These are phyloP conservation scores for Cydonia oblonga DNA, from an alignment of 331 rosid species.

Conservation along the genomic window DNA sequence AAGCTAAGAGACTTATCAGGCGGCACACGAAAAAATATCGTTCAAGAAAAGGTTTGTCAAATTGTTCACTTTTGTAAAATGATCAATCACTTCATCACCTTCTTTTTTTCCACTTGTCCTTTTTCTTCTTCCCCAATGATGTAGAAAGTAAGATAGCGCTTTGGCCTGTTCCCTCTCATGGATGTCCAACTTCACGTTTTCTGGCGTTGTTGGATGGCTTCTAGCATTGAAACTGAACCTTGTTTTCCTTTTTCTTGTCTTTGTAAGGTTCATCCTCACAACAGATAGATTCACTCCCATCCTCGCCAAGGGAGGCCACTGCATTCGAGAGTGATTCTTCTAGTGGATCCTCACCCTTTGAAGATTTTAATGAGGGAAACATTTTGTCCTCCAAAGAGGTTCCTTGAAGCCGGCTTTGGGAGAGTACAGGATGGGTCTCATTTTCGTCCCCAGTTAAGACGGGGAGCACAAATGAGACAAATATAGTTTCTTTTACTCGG, in stretches of 20 bases:
- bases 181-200: background rate
- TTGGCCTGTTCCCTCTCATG: background rate
- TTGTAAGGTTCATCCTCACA: slow-evolving; percentile 72
- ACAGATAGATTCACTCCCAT: slow-evolving; percentile 69
- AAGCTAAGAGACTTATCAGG: slow-evolving; percentile 81
- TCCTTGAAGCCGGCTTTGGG: background rate
- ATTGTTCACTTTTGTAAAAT: background rate
- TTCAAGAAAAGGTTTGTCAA: slow-evolving; percentile 65
- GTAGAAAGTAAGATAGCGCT: background rate
- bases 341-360: slow-evolving; percentile 81
- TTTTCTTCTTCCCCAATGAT: background rate
- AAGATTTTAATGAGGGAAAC: slow-evolving; percentile 73
- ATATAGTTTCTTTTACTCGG: background rate
- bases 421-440: background rate
- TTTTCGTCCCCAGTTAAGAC: slow-evolving; percentile 11
- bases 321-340: slow-evolving; percentile 81
- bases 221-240: slow-evolving; percentile 19
- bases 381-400: slow-evolving; percentile 12
- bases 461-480: background rate
- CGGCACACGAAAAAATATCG: slow-evolving; percentile 91
- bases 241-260: background rate
- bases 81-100: background rate
- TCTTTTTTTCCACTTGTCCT: background rate
- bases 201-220: background rate
- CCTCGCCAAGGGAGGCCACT: slow-evolving; percentile 82